Evolutionary conservation across 441 rosid species (phyloP), one percentile per base, ranked within the genome.

Genomic region (Eugenia klotzschiana): DNA sequence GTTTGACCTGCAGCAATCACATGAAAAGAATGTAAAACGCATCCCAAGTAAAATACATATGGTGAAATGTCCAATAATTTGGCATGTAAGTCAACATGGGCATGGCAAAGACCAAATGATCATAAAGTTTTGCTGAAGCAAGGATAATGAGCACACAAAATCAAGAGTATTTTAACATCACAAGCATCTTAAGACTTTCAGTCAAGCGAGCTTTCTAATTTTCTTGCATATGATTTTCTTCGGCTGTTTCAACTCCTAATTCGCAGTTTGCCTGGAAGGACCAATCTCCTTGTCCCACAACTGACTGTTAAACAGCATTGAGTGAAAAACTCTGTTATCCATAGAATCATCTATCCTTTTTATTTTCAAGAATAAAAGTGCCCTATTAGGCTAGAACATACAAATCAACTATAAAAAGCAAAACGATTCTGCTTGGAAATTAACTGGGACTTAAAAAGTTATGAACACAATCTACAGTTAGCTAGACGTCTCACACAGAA

Each of bases 1-100:
- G 88, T 88, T 93, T 81, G 99, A 91, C 98, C 98, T 95, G 88
- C 90, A 91, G 22, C 87, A 84, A 79, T 27, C 51, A 52, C 41
- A 83, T 29, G 23, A 79, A 22, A n/a, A 58, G 54, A 27, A 51
- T 51, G 58, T 27, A 33, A 80, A 27, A 29, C 40, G 18, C 11
- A 1, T 10, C 54, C 54, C 54, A 51, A 1, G 33, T 80, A 9
- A 54, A 22, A 51, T 54, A 40, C 20, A 51, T 23, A 50, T 15
- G 55, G 50, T 84, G 74, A 51, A 80, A 81, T 20, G 46, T 64
- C 43, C 9, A 64, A 18, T 33, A 64, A 64, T 64, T 64, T 33
- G 14, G 25, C 46, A 64, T 20, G 46, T 33, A 11, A 2, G 7
- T 64, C 1, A 8, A 33, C 46, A 64, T 64, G 46, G 43, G 43